Evolutionary conservation across 495 filamentous ascomycete genomes (phyloP), one percentile per base, ranked within the genome.

Genomic region (Thozetella sp.): DNA sequence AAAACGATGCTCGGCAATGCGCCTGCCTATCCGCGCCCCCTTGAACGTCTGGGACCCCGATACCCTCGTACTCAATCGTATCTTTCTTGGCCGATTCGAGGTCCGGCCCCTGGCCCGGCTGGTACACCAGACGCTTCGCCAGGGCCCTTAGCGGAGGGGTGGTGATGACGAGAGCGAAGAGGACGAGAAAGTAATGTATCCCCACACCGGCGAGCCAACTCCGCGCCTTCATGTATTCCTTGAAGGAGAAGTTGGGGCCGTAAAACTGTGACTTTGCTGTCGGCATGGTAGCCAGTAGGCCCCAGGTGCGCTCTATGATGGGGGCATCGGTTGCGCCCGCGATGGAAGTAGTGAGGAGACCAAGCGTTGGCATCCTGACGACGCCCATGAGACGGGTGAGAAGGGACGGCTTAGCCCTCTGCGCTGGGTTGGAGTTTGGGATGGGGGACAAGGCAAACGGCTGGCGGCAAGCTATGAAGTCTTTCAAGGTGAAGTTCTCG

Each of bases 261-360:
- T 96, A 95, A 48, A 82, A 74, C 4, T 76, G 70, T 3, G 60
- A 64, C 25, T 63, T 51, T 2, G 67, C 60, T 23, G 61, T 25
- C 0, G 73, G 66, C n/a, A 75, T 74, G 3, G 81, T 76, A 13
- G 85, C 80, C 56, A 92, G 78, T 2, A 97, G 69, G 2, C 88
- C 90, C 87, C 92, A 95, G 40, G 83, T 86, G 55, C 93, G 87
- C 56, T 93, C 83, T 9, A 95, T 88, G 46, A 89, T 83, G 22
- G 86, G 82, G 6, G 81, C 73, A 62, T 97, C 90, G 0, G 86
- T 81, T 2, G 77, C 67, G 15, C 69, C 81, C 15, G 80, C 80
- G 2, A 89, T 67, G 20, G 82, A 88, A 12, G 82, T 88, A 19
- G 88, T 86, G 9, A 92, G 72, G 1, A 85, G 81, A 1, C 91